Percentiles rank a stretch among this genome's conserved stretches.
Evolutionary conservation across 2,329 filamentous ascomycete species (phyloP).

Genomic region (Fusarium begoniae): DNA sequence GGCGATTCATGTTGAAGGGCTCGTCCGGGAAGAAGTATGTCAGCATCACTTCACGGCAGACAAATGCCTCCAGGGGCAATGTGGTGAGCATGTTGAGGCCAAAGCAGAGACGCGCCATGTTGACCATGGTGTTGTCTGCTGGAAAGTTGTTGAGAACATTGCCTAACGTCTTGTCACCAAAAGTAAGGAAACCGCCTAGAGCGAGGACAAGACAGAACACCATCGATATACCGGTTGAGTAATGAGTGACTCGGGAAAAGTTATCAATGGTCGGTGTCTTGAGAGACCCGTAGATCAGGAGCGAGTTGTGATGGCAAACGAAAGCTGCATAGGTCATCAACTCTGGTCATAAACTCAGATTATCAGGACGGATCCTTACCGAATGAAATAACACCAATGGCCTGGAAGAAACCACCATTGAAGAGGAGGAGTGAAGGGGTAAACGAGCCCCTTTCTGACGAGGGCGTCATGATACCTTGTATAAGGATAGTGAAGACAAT

Average conservation of each 20-base stretch:
- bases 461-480: conserved; percentile 79
- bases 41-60: conserved; percentile 95
- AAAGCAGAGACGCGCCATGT: conserved; percentile 93
- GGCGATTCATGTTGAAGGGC: conserved; percentile 83
- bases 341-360: neutral
- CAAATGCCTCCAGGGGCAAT: conserved; percentile 94
- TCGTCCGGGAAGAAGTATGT: conserved; percentile 78
- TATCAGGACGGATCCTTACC: conserved; percentile 61
- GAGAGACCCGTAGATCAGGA: conserved; percentile 96
- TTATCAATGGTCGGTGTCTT: conserved; percentile 95
- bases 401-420: conserved; percentile 90
- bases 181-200: conserved; percentile 88
- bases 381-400: conserved; percentile 97
- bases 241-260: conserved; percentile 92
- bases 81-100: conserved; percentile 99
- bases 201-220: conserved; percentile 91
- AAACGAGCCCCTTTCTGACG: conserved; percentile 76
- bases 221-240: conserved; percentile 89
- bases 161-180: conserved; percentile 89
- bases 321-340: conserved; percentile 56
- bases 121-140: conserved; percentile 89
- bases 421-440: conserved; percentile 76
- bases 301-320: conserved; percentile 89
- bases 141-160: conserved; percentile 99
- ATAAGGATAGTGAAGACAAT: conserved; percentile 90